Percentiles rank a stretch among this genome's conserved stretches.
Conservation (phyloP, 2,329 filamentous ascomycete genomes). For the Colletotrichum coccodes region DNA sequence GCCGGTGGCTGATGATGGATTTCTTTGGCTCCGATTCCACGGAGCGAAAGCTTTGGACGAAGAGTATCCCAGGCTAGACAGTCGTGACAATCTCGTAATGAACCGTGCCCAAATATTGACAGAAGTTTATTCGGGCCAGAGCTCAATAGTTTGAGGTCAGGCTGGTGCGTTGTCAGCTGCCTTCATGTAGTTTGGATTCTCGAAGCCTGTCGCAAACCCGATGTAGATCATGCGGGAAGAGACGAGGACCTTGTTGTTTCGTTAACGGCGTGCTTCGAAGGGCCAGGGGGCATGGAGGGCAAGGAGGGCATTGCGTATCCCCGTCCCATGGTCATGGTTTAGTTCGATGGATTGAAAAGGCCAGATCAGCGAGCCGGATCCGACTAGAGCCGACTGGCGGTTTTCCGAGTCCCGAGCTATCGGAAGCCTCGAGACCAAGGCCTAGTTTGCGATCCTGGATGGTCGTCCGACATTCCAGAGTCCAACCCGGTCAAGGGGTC, state of each 20-base stretch:
- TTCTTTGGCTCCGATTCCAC: neutral
- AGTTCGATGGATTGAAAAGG: conserved; percentile 1
- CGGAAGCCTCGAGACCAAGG: neutral
- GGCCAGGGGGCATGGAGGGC: neutral
- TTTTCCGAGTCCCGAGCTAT: conserved; percentile 1
- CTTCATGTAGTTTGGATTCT: neutral
- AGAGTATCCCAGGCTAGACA: neutral
- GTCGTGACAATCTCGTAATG: neutral
- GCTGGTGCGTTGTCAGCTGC: neutral
- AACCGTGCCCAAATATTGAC: neutral
- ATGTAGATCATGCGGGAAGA: neutral
- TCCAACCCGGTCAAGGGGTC: neutral
- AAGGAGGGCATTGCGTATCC: neutral
- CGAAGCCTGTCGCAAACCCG: neutral
- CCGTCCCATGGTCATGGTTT: neutral
- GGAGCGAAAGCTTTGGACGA: neutral
- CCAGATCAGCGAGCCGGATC: neutral
- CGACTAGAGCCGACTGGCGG: neutral
- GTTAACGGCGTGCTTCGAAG: neutral
- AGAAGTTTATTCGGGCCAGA: neutral
- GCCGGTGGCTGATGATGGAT: neutral
- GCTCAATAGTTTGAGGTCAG: neutral
- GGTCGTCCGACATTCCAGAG: neutral
- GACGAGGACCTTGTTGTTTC: neutral
- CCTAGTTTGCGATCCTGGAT: conserved; percentile 1